Evolutionary conservation across 257 asterid species (phyloP).

Genomic region (Solanum pennellii): DNA sequence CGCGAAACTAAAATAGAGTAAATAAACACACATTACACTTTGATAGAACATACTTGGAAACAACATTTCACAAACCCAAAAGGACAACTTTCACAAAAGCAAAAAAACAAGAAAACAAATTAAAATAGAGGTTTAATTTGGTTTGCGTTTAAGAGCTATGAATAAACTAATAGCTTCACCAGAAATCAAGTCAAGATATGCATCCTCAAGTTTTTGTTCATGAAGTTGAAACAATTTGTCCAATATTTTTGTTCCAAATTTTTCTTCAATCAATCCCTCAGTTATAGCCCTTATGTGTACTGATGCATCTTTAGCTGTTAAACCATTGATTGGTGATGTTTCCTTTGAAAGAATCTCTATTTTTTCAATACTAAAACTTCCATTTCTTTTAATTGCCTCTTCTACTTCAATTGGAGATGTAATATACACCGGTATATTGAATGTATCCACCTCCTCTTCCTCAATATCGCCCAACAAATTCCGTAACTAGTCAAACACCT

Average conservation of each 20-base stretch:
- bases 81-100: background rate
- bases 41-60: background rate
- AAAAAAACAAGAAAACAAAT: background rate
- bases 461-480: slow-evolving; percentile 10
- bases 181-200: background rate
- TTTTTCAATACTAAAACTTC: slow-evolving; percentile 7
- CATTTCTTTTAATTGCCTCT: background rate
- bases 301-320: background rate
- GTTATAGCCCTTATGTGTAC: background rate
- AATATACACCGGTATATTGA: slow-evolving; percentile 19
- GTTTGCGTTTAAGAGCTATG: background rate
- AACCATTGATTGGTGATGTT: background rate
- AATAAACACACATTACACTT: background rate
- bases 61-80: background rate
- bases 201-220: background rate
- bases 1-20: too few species aligned
- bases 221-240: background rate
- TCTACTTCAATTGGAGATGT: slow-evolving; percentile 17
- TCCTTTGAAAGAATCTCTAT: background rate
- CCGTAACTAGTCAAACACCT: too few species aligned
- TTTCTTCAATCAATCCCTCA: background rate
- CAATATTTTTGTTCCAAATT: background rate
- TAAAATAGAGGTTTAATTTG: background rate
- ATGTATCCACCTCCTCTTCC: slow-evolving; percentile 15
- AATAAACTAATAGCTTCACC: background rate